Conservation (phyloP, 1,139 yeast species). For the Yamadazyma diddensiae region DNA sequence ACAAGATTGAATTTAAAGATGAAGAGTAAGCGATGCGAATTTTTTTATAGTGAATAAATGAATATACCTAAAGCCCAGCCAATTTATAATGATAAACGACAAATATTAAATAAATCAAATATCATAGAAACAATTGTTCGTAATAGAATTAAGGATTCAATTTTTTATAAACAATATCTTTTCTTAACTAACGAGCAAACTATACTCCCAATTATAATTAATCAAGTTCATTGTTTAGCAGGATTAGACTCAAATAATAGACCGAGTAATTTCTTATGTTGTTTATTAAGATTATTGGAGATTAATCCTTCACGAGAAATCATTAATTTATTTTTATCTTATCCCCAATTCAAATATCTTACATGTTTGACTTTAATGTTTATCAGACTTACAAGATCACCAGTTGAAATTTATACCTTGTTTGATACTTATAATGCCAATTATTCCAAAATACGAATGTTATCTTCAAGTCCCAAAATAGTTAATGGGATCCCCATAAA, state of each 20-base stretch:
- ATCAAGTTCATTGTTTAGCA: slow-evolving; percentile 44
- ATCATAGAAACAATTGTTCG: slow-evolving; percentile 66
- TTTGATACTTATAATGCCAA: slow-evolving; percentile 57
- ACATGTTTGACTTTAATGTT: slow-evolving; percentile 60
- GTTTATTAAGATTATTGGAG: slow-evolving; percentile 61
- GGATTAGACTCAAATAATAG: slow-evolving; percentile 48
- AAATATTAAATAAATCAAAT: slow-evolving; percentile 45
- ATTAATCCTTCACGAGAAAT: slow-evolving; percentile 58
- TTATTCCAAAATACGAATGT: slow-evolving; percentile 45
- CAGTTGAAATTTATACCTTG: slow-evolving; percentile 43
- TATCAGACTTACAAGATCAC: slow-evolving; percentile 47
- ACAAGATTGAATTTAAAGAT: slow-evolving; percentile 33
- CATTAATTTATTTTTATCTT: slow-evolving; percentile 48
- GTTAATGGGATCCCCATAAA: slow-evolving; percentile 23
- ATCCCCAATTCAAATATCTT: slow-evolving; percentile 60
- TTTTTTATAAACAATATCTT: slow-evolving; percentile 66
- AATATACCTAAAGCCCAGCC: slow-evolving; percentile 6
- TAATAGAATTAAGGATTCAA: slow-evolving; percentile 63
- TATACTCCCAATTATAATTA: slow-evolving; percentile 34
- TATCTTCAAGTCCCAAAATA: slow-evolving; percentile 25
- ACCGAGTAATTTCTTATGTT: slow-evolving; percentile 65
- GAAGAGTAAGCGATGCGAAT: slow-evolving; percentile 26
- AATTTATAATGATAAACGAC: slow-evolving; percentile 22
- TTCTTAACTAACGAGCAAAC: slow-evolving; percentile 56
- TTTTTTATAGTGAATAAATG: background rate